Percentiles rank a stretch among this genome's conserved stretches.
Evolutionary conservation across 192 early-diverging fungal species (phyloP).

Genomic region (Backusella psychrophila): DNA sequence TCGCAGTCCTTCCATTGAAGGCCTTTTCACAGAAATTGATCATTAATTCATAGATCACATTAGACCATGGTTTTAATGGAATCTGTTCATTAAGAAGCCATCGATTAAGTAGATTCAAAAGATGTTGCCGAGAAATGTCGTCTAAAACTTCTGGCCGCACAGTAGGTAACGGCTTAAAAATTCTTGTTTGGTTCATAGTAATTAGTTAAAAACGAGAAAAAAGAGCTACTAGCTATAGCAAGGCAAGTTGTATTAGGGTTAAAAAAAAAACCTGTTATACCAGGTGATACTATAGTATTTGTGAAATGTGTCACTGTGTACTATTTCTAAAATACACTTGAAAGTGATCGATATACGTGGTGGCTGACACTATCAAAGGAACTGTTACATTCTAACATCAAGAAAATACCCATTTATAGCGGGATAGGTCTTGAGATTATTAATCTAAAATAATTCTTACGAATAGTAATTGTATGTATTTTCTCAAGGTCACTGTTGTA

Average conservation of each 20-base stretch:
- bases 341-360: not conserved
- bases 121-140: not conserved
- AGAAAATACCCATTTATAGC: not conserved
- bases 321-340: not conserved
- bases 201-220: not conserved
- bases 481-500: not conserved
- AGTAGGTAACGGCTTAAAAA: not conserved
- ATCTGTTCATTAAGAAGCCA: constrained; percentile 3
- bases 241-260: not conserved
- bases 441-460: not conserved
- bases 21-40: not conserved
- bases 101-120: not conserved
- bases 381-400: not conserved
- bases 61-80: constrained; percentile 1
- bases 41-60: not conserved
- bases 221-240: not conserved
- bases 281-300: not conserved
- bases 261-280: not conserved
- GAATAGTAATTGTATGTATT: not conserved
- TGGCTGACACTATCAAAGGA: not conserved
- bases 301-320: not conserved
- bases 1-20: not conserved
- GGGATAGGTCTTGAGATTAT: not conserved
- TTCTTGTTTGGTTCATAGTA: not conserved
- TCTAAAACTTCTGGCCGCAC: not conserved